phyloP scores from a whole-genome alignment of 352 stramenopile species.

The Phytophthora gonapodyides region DNA sequence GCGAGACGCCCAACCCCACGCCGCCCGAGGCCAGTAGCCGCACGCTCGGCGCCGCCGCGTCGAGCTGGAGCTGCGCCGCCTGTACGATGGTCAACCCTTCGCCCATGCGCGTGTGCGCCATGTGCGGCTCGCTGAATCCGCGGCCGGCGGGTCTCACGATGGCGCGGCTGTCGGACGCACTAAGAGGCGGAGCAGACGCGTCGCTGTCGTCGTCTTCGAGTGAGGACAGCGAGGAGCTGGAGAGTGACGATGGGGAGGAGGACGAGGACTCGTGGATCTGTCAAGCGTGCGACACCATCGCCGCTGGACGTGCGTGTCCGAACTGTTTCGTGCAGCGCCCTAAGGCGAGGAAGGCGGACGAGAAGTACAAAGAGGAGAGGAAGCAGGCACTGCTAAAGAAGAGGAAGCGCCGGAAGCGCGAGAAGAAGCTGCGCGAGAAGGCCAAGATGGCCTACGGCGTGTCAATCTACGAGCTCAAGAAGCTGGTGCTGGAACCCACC shows the following conservation, averaged over 20 bases:
- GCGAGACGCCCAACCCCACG: slow-evolving; percentile 60
- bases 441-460: slow-evolving; percentile 67
- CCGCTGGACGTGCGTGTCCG: slow-evolving; percentile 35
- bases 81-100: slow-evolving; percentile 74
- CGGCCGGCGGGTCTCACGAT: slow-evolving; percentile 57
- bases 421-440: slow-evolving; percentile 47
- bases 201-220: slow-evolving; percentile 34
- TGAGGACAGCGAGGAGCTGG: slow-evolving; percentile 37
- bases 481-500: slow-evolving; percentile 51
- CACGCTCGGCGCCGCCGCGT: slow-evolving; percentile 12
- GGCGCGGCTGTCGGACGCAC: slow-evolving; percentile 25
- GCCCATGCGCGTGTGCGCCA: slow-evolving; percentile 48
- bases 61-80: slow-evolving; percentile 65
- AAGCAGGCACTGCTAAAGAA: slow-evolving; percentile 41
- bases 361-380: slow-evolving; percentile 31
- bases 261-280: slow-evolving; percentile 35
- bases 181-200: slow-evolving; percentile 22
- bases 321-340: slow-evolving; percentile 43
- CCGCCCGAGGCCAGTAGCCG: slow-evolving; percentile 15
- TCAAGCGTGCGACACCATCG: slow-evolving; percentile 33
- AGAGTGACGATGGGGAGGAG: slow-evolving; percentile 29
- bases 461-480: slow-evolving; percentile 64
- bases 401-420: slow-evolving; percentile 36
- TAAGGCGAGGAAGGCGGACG: slow-evolving; percentile 26
- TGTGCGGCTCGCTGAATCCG: slow-evolving; percentile 75